Evolutionary conservation across 1,284 basidiomycete species (phyloP), one percentile per base, ranked within the genome.

Genomic region (Tremellales sp.): DNA sequence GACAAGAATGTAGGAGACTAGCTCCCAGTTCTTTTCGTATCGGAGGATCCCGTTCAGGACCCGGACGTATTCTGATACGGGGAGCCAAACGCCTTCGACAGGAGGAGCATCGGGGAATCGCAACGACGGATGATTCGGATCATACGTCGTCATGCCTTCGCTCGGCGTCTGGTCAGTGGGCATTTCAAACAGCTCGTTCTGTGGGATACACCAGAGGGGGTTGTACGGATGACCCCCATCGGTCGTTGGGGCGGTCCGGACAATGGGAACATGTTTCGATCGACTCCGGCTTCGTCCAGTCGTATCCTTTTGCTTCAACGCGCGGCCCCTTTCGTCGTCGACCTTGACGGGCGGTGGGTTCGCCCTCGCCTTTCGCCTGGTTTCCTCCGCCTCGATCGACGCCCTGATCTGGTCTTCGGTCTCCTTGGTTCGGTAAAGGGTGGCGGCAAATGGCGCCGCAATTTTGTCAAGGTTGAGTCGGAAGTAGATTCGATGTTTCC

Each of bases 1-100:
- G 64, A 87, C 89, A 2, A 99, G 77, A 4, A 94, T 77, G 63
- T 95, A 98, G 3, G 91, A 91, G 13, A 97, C 77, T 28, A 98
- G 77, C 59, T 98, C 95, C 94, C 95, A 98, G 29, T 50, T 50
- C 3, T 39, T 43, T 54, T 87, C 89, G 39, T 76, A 80, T 48
- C 84, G 79, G 37, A 98, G 72, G 45, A 97, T 79, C 2, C 76
- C 76, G 49, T 85, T 76, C 34, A 95, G 64, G 14, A 79, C 78
- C 4, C 71, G 71, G 10, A 97, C 77, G 60, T 95, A 94, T 36
- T 79, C 74, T 2, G 91, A 92, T 3, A 92, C 78, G 0, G 86
- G 87, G 2, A 98, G 76, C 58, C 91, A 78, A 18, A 77, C 69
- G 24, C 72, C 73, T 33, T 73, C 66, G 26, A 72, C 58, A 1